Conservation (phyloP, 1,284 basidiomycete genomes). For the Microstroma glucosiphilum region DNA sequence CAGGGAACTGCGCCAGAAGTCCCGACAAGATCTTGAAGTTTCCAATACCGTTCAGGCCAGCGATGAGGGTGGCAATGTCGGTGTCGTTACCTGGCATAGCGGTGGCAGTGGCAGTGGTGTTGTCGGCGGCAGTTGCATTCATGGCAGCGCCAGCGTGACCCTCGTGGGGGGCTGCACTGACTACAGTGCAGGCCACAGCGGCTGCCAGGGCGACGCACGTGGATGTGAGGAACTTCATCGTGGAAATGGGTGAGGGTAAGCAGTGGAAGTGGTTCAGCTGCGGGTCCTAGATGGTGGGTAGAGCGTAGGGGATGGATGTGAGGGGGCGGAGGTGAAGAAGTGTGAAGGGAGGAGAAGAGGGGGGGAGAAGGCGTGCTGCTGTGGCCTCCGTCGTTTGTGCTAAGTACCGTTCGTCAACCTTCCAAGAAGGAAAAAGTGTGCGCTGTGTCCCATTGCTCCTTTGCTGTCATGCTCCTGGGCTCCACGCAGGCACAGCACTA, state of each 20-base stretch:
- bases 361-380: too few relatives aligned
- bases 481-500: too few relatives aligned
- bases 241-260: background rate
- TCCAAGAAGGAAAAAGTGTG: too few relatives aligned
- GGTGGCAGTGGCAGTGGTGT: slow-evolving; percentile 1
- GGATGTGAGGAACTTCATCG: background rate
- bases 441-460: too few relatives aligned
- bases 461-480: too few relatives aligned
- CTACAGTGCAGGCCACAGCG: background rate
- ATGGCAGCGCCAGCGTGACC: background rate
- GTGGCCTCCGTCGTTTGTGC: too few relatives aligned
- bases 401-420: too few relatives aligned
- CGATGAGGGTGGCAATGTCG: background rate
- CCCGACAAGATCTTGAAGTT: slow-evolving; percentile 4
- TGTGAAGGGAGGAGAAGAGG: slow-evolving; percentile 1
- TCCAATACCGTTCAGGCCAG: background rate
- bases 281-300: too few relatives aligned
- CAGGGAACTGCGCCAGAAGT: background rate
- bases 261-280: too few relatives aligned
- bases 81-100: background rate
- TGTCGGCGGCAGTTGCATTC: background rate
- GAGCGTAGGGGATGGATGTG: background rate
- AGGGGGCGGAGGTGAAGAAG: background rate
- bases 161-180: background rate
- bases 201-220: background rate